Percentiles rank a stretch among this genome's conserved stretches.
These are phyloP conservation scores for Rhexocercosporidium sp. DNA, from an alignment of 2,329 filamentous ascomycete genomes.

Conservation along the genomic window DNA sequence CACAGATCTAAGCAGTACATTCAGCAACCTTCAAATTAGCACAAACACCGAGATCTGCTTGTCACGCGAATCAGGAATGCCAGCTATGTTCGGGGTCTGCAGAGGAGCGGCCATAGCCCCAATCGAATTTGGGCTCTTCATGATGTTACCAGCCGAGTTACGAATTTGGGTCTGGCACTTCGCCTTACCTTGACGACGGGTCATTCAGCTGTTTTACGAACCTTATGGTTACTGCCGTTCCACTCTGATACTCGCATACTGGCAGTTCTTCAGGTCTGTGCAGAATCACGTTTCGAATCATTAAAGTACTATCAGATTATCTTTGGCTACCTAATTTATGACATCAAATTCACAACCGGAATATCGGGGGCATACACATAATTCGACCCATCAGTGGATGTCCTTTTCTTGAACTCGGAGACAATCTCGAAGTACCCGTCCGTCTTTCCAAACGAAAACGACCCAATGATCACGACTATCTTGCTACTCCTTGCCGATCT, in stretches of 20 bases:
- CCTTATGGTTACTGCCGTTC: not conserved
- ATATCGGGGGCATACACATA: not conserved
- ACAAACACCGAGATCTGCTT: not conserved
- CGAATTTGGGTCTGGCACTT: not conserved
- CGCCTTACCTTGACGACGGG: not conserved
- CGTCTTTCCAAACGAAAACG: no score
- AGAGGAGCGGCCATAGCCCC: not conserved
- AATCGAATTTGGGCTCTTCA: not conserved
- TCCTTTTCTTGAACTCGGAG: constrained; percentile 8
- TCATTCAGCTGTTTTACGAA: not conserved
- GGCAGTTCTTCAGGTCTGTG: not conserved
- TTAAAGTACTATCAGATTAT: not conserved
- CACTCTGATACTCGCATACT: not conserved
- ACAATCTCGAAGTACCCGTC: not conserved
- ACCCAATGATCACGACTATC: not conserved
- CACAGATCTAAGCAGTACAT: not conserved
- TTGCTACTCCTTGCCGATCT: not conserved
- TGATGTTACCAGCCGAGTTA: not conserved
- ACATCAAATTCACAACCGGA: not conserved
- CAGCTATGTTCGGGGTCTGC: not conserved
- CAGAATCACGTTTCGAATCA: constrained; percentile 8
- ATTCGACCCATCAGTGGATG: not conserved
- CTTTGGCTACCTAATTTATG: not conserved
- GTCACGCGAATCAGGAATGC: not conserved
- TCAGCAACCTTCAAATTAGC: not conserved